Conservation (phyloP, 1,139 yeast genomes). For the Insectozyma bohioensis region DNA sequence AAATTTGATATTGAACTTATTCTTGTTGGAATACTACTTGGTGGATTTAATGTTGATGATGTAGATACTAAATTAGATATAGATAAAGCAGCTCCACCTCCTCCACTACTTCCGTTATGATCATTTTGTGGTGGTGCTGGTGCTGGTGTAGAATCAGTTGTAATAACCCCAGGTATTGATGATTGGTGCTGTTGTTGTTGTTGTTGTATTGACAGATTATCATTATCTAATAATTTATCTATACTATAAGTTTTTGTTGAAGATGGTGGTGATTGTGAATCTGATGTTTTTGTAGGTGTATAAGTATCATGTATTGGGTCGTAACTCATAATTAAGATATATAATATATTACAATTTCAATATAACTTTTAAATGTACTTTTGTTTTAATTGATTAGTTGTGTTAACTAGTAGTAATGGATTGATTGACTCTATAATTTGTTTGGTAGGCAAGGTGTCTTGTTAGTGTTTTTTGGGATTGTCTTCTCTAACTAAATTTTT, state of each 20-base stretch:
- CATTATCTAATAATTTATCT: not conserved
- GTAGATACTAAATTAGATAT: slow-evolving; percentile 14
- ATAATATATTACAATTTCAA: no score
- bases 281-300: slow-evolving; percentile 12
- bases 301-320: slow-evolving; percentile 34
- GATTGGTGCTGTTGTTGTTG: slow-evolving; percentile 1
- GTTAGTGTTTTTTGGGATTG: no score
- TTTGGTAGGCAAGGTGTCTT: not conserved
- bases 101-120: no score
- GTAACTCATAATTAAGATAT: slow-evolving; percentile 31
- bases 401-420: not conserved
- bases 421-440: not conserved
- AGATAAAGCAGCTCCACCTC: slow-evolving; percentile 13
- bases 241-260: slow-evolving; percentile 4
- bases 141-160: not conserved
- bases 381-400: no score
- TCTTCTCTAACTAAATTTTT: no score
- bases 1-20: slow-evolving; percentile 9
- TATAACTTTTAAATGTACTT: no score
- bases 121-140: slow-evolving; percentile 1
- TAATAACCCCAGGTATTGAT: no score
- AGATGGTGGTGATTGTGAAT: slow-evolving; percentile 10
- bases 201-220: slow-evolving; percentile 1
- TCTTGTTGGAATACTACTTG: slow-evolving; percentile 7
- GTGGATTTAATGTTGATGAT: slow-evolving; percentile 8